Evolutionary conservation across 495 filamentous ascomycete species (phyloP).

Genomic region (Penicillium bialowiezense): DNA sequence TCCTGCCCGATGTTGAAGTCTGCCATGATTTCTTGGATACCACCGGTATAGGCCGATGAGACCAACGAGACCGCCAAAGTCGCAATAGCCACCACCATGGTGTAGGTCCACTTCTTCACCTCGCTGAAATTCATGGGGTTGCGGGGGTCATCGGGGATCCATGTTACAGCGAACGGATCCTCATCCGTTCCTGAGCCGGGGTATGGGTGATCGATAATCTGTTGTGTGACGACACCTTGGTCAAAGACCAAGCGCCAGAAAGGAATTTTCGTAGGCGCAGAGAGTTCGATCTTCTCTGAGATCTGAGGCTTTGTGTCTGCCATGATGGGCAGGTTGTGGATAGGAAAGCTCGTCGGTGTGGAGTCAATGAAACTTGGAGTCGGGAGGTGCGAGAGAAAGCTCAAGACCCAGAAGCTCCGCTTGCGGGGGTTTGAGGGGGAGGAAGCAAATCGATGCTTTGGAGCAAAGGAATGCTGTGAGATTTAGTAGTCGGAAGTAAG

Average conservation of each 20-base stretch:
- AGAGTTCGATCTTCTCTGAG: constrained; percentile 30
- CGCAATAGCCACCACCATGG: constrained; percentile 59
- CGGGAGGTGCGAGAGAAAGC: neutral
- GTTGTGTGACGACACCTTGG: constrained; percentile 53
- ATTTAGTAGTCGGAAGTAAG: neutral
- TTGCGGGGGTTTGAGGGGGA: neutral
- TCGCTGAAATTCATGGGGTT: constrained; percentile 67
- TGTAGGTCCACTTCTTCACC: constrained; percentile 69
- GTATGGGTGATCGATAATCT: constrained; percentile 59
- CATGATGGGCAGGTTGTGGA: constrained; percentile 24
- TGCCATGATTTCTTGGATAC: constrained; percentile 56
- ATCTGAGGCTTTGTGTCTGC: constrained; percentile 18
- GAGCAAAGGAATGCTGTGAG: neutral
- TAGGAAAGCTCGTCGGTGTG: neutral
- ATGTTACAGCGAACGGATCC: constrained; percentile 72
- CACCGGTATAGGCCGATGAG: constrained; percentile 74
- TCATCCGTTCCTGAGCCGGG: constrained; percentile 68
- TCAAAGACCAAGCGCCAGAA: constrained; percentile 47
- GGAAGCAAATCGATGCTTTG: neutral
- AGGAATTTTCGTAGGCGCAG: constrained; percentile 34
- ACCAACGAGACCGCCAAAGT: constrained; percentile 74
- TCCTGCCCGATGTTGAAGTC: constrained; percentile 60
- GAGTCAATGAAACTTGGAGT: neutral
- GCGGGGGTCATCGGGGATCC: constrained; percentile 66
- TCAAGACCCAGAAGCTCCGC: neutral